These are phyloP conservation scores for Blumeria graminis DNA, from an alignment of 2,329 filamentous ascomycete species.

Conservation along the genomic window DNA sequence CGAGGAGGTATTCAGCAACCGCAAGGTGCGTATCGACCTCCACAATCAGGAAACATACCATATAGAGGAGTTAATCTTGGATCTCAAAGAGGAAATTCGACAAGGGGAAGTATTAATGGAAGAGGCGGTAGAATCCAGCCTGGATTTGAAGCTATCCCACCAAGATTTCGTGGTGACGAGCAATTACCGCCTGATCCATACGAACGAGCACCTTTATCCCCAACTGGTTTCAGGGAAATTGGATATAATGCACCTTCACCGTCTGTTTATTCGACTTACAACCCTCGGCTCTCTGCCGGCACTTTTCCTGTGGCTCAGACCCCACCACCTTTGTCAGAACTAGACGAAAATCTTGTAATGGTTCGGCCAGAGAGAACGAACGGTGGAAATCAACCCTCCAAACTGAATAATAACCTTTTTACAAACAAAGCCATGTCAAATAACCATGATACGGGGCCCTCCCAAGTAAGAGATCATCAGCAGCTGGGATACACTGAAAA, in stretches of 20 bases:
- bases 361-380: too few relatives aligned
- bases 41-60: constrained; percentile 8
- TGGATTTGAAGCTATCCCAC: constrained; percentile 11
- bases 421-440: too few relatives aligned
- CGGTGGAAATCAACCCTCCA: too few relatives aligned
- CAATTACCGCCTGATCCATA: constrained; percentile 4
- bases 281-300: constrained; percentile 7
- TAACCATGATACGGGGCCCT: too few relatives aligned
- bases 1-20: background rate
- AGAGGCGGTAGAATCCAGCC: constrained; percentile 21
- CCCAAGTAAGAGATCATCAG: too few relatives aligned
- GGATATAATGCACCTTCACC: constrained; percentile 5
- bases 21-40: background rate
- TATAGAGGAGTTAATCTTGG: constrained; percentile 10
- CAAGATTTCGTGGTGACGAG: constrained; percentile 7
- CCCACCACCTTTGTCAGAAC: constrained; percentile 31
- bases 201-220: constrained; percentile 10
- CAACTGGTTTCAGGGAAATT: constrained; percentile 4
- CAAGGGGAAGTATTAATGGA: constrained; percentile 18
- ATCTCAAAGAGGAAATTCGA: constrained; percentile 8
- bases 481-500: too few relatives aligned
- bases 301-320: constrained; percentile 36
- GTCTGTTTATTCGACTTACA: constrained; percentile 11
- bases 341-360: too few relatives aligned
- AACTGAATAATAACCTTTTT: too few relatives aligned